phyloP scores from a whole-genome alignment of 345 rosid genomes.

The Syzygium jambos region DNA sequence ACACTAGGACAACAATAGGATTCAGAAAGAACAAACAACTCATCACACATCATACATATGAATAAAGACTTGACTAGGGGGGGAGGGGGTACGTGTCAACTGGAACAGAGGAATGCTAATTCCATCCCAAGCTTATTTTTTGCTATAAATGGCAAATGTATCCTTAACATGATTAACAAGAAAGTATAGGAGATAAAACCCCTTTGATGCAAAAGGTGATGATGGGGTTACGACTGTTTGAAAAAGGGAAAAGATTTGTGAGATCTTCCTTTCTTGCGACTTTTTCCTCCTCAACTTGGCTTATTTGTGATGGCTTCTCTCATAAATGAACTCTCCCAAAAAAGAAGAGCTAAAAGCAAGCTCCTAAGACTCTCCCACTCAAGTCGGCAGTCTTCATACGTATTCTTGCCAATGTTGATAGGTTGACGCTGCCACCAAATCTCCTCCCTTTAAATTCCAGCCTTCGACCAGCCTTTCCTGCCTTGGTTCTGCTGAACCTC shows the following conservation, averaged over 20 bases:
- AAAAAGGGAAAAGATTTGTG: constrained; percentile 70
- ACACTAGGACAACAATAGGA: neutral
- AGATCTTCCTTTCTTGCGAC: constrained; percentile 64
- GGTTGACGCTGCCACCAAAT: constrained; percentile 51
- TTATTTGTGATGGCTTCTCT: constrained; percentile 47
- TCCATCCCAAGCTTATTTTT: neutral
- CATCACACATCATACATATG: neutral
- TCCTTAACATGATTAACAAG: neutral
- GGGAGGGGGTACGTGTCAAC: neutral
- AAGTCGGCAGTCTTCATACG: constrained; percentile 63
- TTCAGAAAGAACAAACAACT: neutral
- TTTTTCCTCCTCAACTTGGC: constrained; percentile 54
- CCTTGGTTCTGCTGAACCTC: constrained; percentile 25
- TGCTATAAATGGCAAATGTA: constrained; percentile 8
- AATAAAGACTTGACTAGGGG: neutral
- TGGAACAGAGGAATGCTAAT: neutral
- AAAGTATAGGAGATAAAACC: neutral
- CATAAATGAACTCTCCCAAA: constrained; percentile 21
- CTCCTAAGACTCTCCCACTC: constrained; percentile 46
- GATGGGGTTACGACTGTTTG: constrained; percentile 70
- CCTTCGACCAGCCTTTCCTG: constrained; percentile 24
- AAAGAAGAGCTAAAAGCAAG: constrained; percentile 24
- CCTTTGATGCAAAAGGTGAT: constrained; percentile 33
- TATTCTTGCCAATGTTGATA: constrained; percentile 40
- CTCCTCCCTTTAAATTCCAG: constrained; percentile 49